Base-by-base conservation (phyloP, 1,139 yeast genomes). In the Taphrina communis region DNA sequence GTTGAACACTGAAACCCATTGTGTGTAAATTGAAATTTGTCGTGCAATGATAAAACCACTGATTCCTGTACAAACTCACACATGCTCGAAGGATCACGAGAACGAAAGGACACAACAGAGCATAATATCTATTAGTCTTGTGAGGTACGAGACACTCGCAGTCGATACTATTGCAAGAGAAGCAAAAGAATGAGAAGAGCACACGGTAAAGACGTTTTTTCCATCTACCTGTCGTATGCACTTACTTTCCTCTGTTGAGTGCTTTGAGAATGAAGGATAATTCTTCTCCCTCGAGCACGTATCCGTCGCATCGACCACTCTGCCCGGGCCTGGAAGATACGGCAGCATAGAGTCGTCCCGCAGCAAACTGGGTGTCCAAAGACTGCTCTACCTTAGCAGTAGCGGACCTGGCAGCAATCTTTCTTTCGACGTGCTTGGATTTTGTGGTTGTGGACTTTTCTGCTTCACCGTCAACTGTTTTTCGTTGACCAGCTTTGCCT, bases 281-380 rank as follows among this genome's bases (percentile, higher is more conserved):
- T 87, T 94, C 99, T 84, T 95, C 99, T 85, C 99, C 99, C 88
- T 94, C 99, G 84, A 95, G 90, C 85, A 94, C 89, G 96, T 95
- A 94, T 85, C 99, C 99, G 83, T 95, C 99, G 86, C 94, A 89
- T 87, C 99, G 95, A 85, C 99, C 99, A 77, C 97, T 89, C 88
- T 94, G 99, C 84, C 99, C 99, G 83, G 99, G 99, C 88, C 99
- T 93, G 73, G 99, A 94, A 78, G 99, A 92, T 82, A 94, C 92
- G 83, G 88, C 88, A 83, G 99, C 99, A 87, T 94, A 94, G 80
- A 94, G 89, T 86, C 95, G 92, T 88, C 98, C 98, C 77, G 98
- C 92, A 83, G 88, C 88, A 88, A 94, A 94, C 87, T 94, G 99
- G 79, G 93, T 81, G 81, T 92, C 95, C 78, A 94, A 94, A 80